A percentile compares a stretch with the other conserved stretches of the same genome.
Conservation (phyloP, 2,329 filamentous ascomycete species). For the Calonectria pteridis region DNA sequence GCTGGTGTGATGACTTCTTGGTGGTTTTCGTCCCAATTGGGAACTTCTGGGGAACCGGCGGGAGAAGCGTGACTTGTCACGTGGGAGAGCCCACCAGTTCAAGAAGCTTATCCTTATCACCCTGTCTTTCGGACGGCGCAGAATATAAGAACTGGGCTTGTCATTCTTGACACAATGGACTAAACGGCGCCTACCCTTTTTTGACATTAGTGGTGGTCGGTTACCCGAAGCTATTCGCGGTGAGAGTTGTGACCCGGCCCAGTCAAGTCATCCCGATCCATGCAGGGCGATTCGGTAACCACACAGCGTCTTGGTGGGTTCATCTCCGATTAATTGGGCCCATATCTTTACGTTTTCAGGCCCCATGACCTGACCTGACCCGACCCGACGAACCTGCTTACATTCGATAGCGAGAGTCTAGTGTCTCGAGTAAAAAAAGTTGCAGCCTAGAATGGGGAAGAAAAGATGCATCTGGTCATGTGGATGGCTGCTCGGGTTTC, state of each 20-base stretch:
- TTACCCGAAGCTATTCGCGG: not conserved
- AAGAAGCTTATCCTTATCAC: not conserved
- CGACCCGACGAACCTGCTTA: not conserved
- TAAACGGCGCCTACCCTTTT: not conserved
- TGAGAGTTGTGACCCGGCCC: not conserved
- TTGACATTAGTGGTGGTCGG: not conserved
- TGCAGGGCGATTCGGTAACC: not conserved
- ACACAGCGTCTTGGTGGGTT: not conserved
- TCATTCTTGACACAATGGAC: not conserved
- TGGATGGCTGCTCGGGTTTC: not conserved
- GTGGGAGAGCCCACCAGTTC: slow-evolving; percentile 16
- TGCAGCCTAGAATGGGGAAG: slow-evolving; percentile 28
- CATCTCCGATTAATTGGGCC: not conserved
- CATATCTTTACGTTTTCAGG: not conserved
- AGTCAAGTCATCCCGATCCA: not conserved
- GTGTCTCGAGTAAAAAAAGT: slow-evolving; percentile 8
- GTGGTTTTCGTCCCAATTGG: slow-evolving; percentile 34
- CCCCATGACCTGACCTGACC: slow-evolving; percentile 6
- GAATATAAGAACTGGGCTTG: not conserved
- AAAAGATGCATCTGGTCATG: slow-evolving; percentile 6
- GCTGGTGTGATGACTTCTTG: slow-evolving; percentile 34
- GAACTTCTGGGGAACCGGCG: slow-evolving; percentile 35
- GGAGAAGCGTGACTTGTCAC: slow-evolving; percentile 39
- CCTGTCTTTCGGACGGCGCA: not conserved
- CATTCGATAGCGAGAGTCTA: not conserved